A percentile compares a stretch with the other conserved stretches of the same genome.
Conservation (phyloP, 2,329 filamentous ascomycete genomes). For the Alternaria triticimaculans region DNA sequence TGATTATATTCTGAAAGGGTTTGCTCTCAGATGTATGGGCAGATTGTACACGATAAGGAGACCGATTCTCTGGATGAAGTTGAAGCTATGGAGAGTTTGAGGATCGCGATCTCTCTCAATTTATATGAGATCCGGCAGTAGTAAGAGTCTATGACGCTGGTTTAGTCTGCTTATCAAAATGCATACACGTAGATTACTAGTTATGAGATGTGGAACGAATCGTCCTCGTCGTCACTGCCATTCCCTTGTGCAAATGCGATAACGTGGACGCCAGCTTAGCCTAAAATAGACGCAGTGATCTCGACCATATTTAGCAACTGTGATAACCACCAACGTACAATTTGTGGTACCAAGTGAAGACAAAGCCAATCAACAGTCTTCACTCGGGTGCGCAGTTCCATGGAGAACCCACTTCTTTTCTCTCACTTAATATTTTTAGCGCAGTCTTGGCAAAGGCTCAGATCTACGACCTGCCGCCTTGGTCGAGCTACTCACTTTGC, state of each 20-base stretch:
- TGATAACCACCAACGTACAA: neutral
- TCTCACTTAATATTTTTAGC: neutral
- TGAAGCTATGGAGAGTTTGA: no score
- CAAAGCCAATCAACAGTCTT: neutral
- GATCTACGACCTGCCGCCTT: neutral
- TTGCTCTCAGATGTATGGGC: no score
- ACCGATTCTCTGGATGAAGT: no score
- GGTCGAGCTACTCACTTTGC: neutral
- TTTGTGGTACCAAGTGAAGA: rapidly evolving
- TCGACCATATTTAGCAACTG: neutral
- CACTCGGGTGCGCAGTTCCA: neutral
- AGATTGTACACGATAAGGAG: no score
- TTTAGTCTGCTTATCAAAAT: no score
- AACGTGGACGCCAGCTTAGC: neutral
- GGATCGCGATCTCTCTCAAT: no score
- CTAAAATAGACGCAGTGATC: neutral
- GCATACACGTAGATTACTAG: no score
- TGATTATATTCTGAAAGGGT: no score
- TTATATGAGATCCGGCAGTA: no score
- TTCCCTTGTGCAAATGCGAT: neutral
- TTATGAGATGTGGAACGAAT: no score
- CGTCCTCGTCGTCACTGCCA: neutral
- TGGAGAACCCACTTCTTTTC: neutral
- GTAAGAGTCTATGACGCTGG: no score
- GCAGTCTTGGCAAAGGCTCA: neutral